These are phyloP conservation scores for Amanita phalloides DNA, from an alignment of 768 basidiomycete species.

Conservation along the genomic window DNA sequence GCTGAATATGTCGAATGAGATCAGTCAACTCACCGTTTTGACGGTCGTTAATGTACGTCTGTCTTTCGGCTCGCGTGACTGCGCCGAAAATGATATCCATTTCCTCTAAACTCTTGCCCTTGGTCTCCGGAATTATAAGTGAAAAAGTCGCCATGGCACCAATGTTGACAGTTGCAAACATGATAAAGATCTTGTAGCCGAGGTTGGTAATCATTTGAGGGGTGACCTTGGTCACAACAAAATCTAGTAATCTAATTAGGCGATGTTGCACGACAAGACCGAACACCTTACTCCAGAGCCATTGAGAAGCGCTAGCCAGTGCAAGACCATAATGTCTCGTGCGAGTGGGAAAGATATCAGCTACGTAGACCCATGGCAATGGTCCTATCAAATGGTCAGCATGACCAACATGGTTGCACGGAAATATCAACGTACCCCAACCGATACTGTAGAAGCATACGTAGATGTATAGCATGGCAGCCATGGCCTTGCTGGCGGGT, in stretches of 20 bases:
- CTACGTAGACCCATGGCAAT: conserved; percentile 49
- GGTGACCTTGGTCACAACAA: conserved; percentile 62
- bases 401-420: conserved; percentile 16
- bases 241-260: conserved; percentile 30
- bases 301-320: conserved; percentile 67
- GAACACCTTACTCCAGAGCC: conserved; percentile 60
- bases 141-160: conserved; percentile 61
- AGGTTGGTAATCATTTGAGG: conserved; percentile 49
- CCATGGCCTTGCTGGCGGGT: conserved; percentile 69
- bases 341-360: conserved; percentile 82
- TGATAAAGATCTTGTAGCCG: conserved; percentile 67
- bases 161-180: conserved; percentile 69
- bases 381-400: conserved; percentile 20
- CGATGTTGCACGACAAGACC: not conserved
- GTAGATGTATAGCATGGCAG: conserved; percentile 78
- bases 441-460: conserved; percentile 86
- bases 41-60: conserved; percentile 37
- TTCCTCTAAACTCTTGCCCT: conserved; percentile 43
- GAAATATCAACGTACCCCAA: conserved; percentile 39
- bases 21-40: conserved; percentile 21
- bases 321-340: conserved; percentile 77
- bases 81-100: conserved; percentile 49
- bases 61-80: conserved; percentile 41
- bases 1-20: not conserved
- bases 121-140: conserved; percentile 51